phyloP scores from a whole-genome alignment of 2,329 filamentous ascomycete genomes.

The Aureobasidium mangrovei region DNA sequence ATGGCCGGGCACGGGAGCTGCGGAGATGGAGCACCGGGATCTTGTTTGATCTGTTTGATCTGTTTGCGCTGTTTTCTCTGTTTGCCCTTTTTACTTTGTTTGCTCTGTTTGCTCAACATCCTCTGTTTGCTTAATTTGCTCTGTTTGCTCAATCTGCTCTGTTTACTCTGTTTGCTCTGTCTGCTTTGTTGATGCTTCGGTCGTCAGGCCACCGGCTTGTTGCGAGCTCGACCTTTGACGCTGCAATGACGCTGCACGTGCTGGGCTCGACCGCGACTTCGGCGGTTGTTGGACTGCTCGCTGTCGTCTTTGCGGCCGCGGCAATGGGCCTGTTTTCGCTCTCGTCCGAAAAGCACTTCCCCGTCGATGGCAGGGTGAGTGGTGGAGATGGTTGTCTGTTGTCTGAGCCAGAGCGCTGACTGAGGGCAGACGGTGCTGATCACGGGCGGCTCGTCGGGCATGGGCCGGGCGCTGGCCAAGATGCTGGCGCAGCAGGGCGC shows the following conservation, averaged over 20 bases:
- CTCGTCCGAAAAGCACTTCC: constrained; percentile 62
- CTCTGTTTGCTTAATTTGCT: too few relatives aligned
- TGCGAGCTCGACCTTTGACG: too few relatives aligned
- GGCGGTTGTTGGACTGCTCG: background rate
- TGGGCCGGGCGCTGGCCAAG: constrained; percentile 68
- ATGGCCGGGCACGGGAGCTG: too few relatives aligned
- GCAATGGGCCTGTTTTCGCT: constrained; percentile 57
- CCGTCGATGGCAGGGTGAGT: constrained; percentile 70
- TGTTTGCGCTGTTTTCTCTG: too few relatives aligned
- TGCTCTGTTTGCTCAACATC: too few relatives aligned
- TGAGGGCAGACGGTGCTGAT: constrained; percentile 66
- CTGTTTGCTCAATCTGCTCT: too few relatives aligned
- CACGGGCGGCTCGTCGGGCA: constrained; percentile 86
- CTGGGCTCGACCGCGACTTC: too few relatives aligned
- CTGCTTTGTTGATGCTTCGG: background rate
- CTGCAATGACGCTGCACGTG: too few relatives aligned
- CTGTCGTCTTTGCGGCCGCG: constrained; percentile 30
- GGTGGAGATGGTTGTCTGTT: background rate
- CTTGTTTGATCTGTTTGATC: constrained; percentile 5
- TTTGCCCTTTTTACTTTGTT: too few relatives aligned
- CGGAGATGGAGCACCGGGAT: too few relatives aligned
- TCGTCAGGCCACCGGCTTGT: too few relatives aligned
- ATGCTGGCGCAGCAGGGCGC: constrained; percentile 76
- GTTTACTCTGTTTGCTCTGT: background rate
- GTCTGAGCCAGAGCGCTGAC: constrained; percentile 6